Conservation (phyloP, 768 basidiomycete genomes). For the Saitozyma podzolica region DNA sequence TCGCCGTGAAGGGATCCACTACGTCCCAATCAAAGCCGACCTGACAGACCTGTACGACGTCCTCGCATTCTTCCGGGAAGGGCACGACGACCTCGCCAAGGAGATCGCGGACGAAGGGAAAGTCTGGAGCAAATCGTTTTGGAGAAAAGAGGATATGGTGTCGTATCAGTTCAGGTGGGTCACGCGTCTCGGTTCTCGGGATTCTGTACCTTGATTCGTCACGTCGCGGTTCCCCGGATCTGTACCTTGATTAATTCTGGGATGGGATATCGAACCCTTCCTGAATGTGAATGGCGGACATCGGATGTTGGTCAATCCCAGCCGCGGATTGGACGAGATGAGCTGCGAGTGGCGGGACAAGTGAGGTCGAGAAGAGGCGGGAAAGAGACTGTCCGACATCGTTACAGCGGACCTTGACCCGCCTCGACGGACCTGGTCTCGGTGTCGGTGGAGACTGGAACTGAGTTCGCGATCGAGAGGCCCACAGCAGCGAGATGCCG, state of each 20-base stretch:
- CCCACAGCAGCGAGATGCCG: too few relatives aligned
- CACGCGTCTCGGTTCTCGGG: not conserved
- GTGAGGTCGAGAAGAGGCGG: too few relatives aligned
- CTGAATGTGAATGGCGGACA: too few relatives aligned
- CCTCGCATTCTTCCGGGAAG: constrained; percentile 44
- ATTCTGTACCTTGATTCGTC: too few relatives aligned
- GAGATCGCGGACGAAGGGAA: constrained; percentile 52
- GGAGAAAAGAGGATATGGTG: constrained; percentile 53
- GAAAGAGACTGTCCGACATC: too few relatives aligned
- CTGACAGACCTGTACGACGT: constrained; percentile 55
- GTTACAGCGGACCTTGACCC: too few relatives aligned
- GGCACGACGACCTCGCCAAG: constrained; percentile 52
- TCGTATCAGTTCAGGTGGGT: constrained; percentile 47
- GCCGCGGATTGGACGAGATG: too few relatives aligned
- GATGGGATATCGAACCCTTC: not conserved
- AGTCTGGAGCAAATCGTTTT: constrained; percentile 51
- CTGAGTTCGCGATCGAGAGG: too few relatives aligned
- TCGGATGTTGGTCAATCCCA: too few relatives aligned
- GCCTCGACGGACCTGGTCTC: too few relatives aligned
- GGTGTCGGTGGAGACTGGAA: too few relatives aligned
- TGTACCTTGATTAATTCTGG: not conserved
- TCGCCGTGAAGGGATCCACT: constrained; percentile 36
- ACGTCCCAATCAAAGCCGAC: constrained; percentile 54
- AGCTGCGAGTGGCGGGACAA: too few relatives aligned
- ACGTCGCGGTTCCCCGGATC: not conserved